These are phyloP conservation scores for Alnus rubra DNA, from an alignment of 306 rosid genomes.

Conservation along the genomic window DNA sequence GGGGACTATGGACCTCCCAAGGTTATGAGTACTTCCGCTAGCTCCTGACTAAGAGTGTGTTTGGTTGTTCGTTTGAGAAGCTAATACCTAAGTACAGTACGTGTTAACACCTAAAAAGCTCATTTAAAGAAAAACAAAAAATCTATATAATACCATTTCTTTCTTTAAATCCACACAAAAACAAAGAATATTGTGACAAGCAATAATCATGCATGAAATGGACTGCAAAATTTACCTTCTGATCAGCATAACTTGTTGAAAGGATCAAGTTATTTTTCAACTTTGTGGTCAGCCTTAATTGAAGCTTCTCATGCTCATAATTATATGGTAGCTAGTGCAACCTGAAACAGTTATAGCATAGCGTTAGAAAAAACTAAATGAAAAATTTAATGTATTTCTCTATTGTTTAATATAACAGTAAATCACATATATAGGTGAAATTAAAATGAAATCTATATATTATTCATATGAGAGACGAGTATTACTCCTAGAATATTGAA, in stretches of 20 bases:
- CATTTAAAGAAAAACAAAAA: not conserved
- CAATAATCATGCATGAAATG: not conserved
- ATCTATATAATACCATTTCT: not conserved
- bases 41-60: no score
- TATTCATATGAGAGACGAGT: no score
- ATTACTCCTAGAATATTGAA: no score
- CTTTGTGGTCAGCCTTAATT: slow-evolving; percentile 20
- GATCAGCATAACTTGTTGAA: slow-evolving; percentile 30
- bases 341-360: slow-evolving; percentile 26
- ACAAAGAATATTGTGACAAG: not conserved
- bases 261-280: slow-evolving; percentile 37
- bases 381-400: no score
- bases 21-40: no score
- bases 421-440: no score
- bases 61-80: no score
- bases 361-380: not conserved
- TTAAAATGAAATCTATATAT: no score
- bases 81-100: not conserved
- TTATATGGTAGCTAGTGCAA: slow-evolving; percentile 35
- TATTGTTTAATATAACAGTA: no score
- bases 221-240: slow-evolving; percentile 39
- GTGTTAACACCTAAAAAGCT: no score
- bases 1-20: no score
- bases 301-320: slow-evolving; percentile 52
- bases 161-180: not conserved